A percentile compares a stretch with the other conserved stretches of the same genome.
These are phyloP conservation scores for Leptomonas seymouri DNA, from an alignment of 208 protist genomes.

Conservation along the genomic window DNA sequence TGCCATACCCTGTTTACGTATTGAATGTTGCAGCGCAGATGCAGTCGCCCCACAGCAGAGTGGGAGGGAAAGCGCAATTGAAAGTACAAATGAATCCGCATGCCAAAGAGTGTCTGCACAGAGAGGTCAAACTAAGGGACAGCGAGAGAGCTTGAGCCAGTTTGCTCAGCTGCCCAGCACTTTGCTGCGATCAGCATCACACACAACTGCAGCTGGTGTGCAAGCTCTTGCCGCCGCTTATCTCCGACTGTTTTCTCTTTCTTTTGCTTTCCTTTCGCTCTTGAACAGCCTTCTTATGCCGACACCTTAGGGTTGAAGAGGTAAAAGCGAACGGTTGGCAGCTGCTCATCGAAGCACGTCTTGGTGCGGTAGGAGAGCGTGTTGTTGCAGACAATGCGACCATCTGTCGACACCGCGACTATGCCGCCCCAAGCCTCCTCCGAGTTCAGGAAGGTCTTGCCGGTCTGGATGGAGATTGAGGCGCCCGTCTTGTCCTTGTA, in stretches of 20 bases:
- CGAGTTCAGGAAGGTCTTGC: slow-evolving; percentile 60
- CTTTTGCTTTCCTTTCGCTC: slow-evolving; percentile 18
- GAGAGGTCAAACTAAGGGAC: too few relatives aligned
- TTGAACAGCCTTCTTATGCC: slow-evolving; percentile 27
- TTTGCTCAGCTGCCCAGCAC: background rate
- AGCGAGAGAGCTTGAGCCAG: background rate
- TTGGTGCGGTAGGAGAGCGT: slow-evolving; percentile 85
- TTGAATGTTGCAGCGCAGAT: background rate
- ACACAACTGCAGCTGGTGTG: too few relatives aligned
- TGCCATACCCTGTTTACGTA: background rate
- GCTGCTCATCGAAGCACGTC: slow-evolving; percentile 87
- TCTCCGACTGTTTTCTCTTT: background rate
- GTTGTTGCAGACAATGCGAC: slow-evolving; percentile 90
- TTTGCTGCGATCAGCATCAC: background rate
- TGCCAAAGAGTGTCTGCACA: background rate
- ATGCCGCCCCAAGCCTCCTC: slow-evolving; percentile 85
- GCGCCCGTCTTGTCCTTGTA: slow-evolving; percentile 60
- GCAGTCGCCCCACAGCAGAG: background rate
- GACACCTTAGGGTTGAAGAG: slow-evolving; percentile 79
- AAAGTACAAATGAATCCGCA: background rate
- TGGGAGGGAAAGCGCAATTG: slow-evolving; percentile 2
- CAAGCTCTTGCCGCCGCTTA: too few relatives aligned
- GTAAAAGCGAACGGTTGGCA: slow-evolving; percentile 88
- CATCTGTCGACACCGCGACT: slow-evolving; percentile 66
- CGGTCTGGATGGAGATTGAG: slow-evolving; percentile 48